Evolutionary conservation across 2,329 filamentous ascomycete species (phyloP), one percentile per base, ranked within the genome.

Genomic region (Alternaria triticimaculans): DNA sequence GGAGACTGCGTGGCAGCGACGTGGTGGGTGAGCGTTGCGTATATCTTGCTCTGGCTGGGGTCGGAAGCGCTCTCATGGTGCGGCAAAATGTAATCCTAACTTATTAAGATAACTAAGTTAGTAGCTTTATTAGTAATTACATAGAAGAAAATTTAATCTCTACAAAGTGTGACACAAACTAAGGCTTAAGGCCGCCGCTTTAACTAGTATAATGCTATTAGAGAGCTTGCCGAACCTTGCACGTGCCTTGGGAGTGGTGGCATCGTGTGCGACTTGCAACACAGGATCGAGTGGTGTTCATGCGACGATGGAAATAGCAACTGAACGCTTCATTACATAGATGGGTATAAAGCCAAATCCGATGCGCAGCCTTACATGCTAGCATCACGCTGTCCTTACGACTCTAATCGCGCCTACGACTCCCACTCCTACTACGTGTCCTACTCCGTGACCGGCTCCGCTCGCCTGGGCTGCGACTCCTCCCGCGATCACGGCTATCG

Each of bases 401-500:
- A 41, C 20, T 53, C 25, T 33, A 56, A 15, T 53, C 45, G 25
- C 54, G 62, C 26, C 50, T 61, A n/a, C 55, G 55, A 43, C 28
- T 62, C 14, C 63, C 55, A 14, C 55, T 55, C 37, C 37, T 41
- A 41, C 37, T 41, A 41, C 1, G 37, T 41, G 37, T 41, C 37
- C 37, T 41, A 10, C 37, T 41, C 37, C 37, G 37, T 41, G 37
- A 41, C 49, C 63, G 56, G 12, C 48, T 26, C 23, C 64, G 57
- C 20, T 61, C 66, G 20, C 64, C 58, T 12, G 64, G 60, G 25
- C 64, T 67, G 28, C 55, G 53, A 26, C 67, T 70, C 41, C 61
- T 33, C n/a, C 60, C 67, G n/a, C 68, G 56, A 43, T 63, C 55
- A n/a, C 67, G 28, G 50, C 69, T 72, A 20, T 68, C 61, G 11